Base-by-base conservation (phyloP, 106 monocot species). In the Dendrobium officinale region DNA sequence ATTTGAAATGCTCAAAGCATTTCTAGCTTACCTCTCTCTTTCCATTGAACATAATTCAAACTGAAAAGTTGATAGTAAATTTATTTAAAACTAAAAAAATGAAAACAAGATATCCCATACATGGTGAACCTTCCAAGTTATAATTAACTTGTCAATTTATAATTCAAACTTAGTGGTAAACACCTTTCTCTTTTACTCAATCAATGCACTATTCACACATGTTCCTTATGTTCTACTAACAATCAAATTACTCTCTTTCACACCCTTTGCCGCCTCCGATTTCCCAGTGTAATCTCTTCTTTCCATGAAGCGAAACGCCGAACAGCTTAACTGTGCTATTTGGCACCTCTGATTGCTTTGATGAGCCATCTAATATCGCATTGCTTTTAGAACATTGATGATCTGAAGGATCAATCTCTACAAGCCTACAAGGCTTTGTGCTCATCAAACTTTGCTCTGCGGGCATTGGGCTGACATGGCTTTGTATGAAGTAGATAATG, bases 401-500 rank as follows among this genome's bases (percentile, higher is more conserved):
- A 17, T 76, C 27, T 2, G 10, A 76, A 13, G 76, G 49, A 49
- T 42, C 76, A 24, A 76, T 48, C 15, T 76, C 49, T 17, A 76
- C 48, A 24, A 76, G 48, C 49, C 76, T 76, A 49, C 76, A 49
- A 15, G 8, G 49, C 16, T 49, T 76, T 74, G 17, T 6, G 11
- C 37, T 72, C 33, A 72, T 33, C 72, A 37, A 4, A 2, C 33
- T 72, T 72, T 72, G 37, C 13, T 72, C 33, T 37, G 8, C 29
- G 15, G 72, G 33, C 9, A 16, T 4, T 73, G 92, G 44, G 75
- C 77, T 76, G 37, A 92, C 92, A 73, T 92, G 89, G 84, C 86
- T 87, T 58, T 92, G 92, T 29, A 92, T 67, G 70, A 89, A 92
- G 86, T 84, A 89, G 54, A 92, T 89, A 78, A 92, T 92, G 80